Evolutionary conservation across 331 rosid genomes (phyloP).

Genomic region (Malus hybrid): DNA sequence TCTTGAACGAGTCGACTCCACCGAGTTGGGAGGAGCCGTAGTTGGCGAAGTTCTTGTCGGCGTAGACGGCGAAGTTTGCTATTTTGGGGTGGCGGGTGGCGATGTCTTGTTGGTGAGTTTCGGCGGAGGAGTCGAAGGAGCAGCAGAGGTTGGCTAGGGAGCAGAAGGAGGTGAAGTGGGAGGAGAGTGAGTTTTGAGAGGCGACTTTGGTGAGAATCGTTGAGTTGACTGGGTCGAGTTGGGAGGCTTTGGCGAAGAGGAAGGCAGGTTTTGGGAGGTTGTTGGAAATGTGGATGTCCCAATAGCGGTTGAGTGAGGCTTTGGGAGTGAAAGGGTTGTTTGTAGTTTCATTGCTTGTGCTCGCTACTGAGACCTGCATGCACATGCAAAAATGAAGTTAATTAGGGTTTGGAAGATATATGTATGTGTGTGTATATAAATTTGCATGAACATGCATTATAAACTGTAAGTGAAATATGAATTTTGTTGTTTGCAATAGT

Average conservation of each 20-base stretch:
- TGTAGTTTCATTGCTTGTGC: background rate
- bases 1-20: constrained; percentile 67
- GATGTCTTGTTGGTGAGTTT: background rate
- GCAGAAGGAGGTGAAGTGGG: constrained; percentile 40
- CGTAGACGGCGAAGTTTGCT: constrained; percentile 45
- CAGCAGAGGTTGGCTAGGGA: constrained; percentile 52
- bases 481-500: background rate
- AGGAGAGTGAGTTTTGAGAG: constrained; percentile 21
- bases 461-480: too few species aligned
- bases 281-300: constrained; percentile 56
- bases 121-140: constrained; percentile 25
- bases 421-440: too few species aligned
- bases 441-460: background rate
- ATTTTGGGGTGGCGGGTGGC: background rate
- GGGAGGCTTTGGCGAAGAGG: constrained; percentile 67
- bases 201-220: constrained; percentile 37
- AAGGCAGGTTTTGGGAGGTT: constrained; percentile 42
- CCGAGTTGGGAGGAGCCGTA: constrained; percentile 44
- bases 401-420: too few species aligned
- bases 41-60: constrained; percentile 51
- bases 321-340: constrained; percentile 67
- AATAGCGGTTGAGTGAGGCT: constrained; percentile 63
- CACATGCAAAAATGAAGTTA: background rate
- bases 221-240: constrained; percentile 44
- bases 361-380: constrained; percentile 39